Percentiles rank a stretch among this genome's conserved stretches.
phyloP scores from a whole-genome alignment of 1,284 basidiomycete species.

The Salmacisia buchloeana region DNA sequence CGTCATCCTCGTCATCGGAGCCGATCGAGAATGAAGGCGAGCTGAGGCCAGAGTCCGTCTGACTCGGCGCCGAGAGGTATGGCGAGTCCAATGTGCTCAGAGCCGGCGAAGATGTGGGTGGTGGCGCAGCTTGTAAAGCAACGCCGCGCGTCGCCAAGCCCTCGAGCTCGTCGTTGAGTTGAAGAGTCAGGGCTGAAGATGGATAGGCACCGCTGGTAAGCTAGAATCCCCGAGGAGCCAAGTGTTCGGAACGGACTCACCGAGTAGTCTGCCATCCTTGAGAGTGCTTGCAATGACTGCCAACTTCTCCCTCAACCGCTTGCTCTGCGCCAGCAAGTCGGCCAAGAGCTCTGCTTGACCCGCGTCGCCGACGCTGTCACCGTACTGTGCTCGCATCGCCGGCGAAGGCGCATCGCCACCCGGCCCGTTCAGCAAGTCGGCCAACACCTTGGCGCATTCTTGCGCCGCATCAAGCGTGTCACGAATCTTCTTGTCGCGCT shows the following conservation, averaged over 20 bases:
- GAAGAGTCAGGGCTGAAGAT: slow-evolving; percentile 14
- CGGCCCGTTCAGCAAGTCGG: slow-evolving; percentile 22
- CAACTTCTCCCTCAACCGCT: slow-evolving; percentile 18
- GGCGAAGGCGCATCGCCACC: background rate
- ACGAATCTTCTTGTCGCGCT: slow-evolving; percentile 5
- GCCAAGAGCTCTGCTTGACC: slow-evolving; percentile 23
- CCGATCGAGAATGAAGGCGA: slow-evolving; percentile 40
- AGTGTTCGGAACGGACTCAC: slow-evolving; percentile 6
- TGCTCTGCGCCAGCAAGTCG: slow-evolving; percentile 30
- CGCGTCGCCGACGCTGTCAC: background rate
- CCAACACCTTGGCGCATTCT: slow-evolving; percentile 26
- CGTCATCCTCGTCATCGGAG: slow-evolving; percentile 34
- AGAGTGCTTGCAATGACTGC: slow-evolving; percentile 19
- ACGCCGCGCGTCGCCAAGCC: slow-evolving; percentile 23
- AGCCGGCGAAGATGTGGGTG: background rate
- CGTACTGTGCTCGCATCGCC: background rate
- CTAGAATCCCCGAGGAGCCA: background rate
- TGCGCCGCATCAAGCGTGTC: slow-evolving; percentile 18
- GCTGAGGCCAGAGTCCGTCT: slow-evolving; percentile 19
- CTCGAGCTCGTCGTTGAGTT: slow-evolving; percentile 34
- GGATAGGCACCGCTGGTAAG: too few species aligned
- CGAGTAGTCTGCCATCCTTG: slow-evolving; percentile 15
- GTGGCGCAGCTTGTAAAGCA: background rate
- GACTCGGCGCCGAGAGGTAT: background rate
- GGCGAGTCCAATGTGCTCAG: background rate